A percentile compares a stretch with the other conserved stretches of the same genome.
Conservation (phyloP, 441 rosid species). For the Populus hybrid region DNA sequence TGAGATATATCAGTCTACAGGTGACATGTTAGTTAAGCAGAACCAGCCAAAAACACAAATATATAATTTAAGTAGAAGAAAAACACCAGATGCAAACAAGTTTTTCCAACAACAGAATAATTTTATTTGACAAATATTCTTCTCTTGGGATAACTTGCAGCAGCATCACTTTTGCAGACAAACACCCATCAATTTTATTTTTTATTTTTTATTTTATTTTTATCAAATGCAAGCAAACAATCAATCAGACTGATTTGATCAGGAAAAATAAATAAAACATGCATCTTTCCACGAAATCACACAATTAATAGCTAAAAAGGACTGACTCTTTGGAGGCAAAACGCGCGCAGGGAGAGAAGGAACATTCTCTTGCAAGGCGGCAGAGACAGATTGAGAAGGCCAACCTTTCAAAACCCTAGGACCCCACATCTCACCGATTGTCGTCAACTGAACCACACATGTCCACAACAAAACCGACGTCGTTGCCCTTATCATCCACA, state of each 20-base stretch:
- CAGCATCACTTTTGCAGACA: neutral
- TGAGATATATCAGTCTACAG: neutral
- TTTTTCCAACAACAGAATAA: neutral
- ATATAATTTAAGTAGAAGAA: neutral
- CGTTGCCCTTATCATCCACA: constrained; percentile 87
- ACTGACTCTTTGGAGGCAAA: constrained; percentile 80
- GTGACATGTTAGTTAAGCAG: neutral
- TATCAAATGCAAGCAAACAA: neutral
- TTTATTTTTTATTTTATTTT: neutral
- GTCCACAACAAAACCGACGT: constrained; percentile 88
- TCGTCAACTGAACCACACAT: constrained; percentile 84
- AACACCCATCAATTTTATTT: neutral
- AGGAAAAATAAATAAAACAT: neutral
- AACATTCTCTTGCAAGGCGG: constrained; percentile 38
- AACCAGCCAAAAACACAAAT: neutral
- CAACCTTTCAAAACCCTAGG: constrained; percentile 79
- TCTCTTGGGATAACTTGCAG: neutral
- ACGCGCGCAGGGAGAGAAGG: constrained; percentile 42
- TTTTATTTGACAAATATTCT: neutral
- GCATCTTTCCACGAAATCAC: neutral
- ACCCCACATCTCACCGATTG: constrained; percentile 86
- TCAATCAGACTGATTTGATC: neutral
- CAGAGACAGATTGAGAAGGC: constrained; percentile 51
- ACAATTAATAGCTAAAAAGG: too few relatives aligned
- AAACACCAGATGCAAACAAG: neutral